A percentile compares a stretch with the other conserved stretches of the same genome.
These are phyloP conservation scores for Penicillium sp. DNA, from an alignment of 2,329 filamentous ascomycete genomes.

Conservation along the genomic window DNA sequence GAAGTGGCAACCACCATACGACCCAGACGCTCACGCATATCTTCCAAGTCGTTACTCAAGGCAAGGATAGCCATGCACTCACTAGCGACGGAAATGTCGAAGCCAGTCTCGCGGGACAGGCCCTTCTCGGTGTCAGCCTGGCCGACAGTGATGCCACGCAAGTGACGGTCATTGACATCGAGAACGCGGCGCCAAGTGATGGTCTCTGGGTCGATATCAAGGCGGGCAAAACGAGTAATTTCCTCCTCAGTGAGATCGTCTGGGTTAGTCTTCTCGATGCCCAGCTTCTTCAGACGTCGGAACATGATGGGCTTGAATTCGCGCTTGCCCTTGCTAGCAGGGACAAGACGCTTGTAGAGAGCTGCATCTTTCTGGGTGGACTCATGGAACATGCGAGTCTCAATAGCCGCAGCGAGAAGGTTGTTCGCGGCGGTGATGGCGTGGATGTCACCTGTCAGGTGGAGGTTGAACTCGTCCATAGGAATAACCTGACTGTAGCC, in stretches of 20 bases:
- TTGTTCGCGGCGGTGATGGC: slow-evolving; percentile 98
- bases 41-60: slow-evolving; percentile 78
- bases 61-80: slow-evolving; percentile 99
- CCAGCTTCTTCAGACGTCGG: slow-evolving; percentile 88
- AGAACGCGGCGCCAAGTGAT: slow-evolving; percentile 96
- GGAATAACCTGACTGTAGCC: slow-evolving; percentile 99
- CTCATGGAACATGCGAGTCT: slow-evolving; percentile 98
- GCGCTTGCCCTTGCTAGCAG: slow-evolving; percentile 83
- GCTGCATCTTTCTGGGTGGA: slow-evolving; percentile 87
- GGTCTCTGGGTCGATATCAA: slow-evolving; percentile 94
- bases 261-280: slow-evolving; percentile 91
- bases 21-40: slow-evolving; percentile 90
- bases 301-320: slow-evolving; percentile 89
- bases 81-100: slow-evolving; percentile 96
- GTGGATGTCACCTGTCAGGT: slow-evolving; percentile 96
- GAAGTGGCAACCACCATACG: slow-evolving; percentile 95
- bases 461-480: slow-evolving; percentile 99
- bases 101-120: slow-evolving; percentile 81
- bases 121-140: slow-evolving; percentile 89
- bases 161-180: slow-evolving; percentile 94
- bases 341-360: slow-evolving; percentile 83
- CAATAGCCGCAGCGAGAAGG: slow-evolving; percentile 89
- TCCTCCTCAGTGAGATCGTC: slow-evolving; percentile 88
- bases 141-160: slow-evolving; percentile 85
- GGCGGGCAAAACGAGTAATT: slow-evolving; percentile 78